A percentile compares a stretch with the other conserved stretches of the same genome.
Conservation (phyloP, 768 basidiomycete genomes). For the Pisolithus marmoratus region DNA sequence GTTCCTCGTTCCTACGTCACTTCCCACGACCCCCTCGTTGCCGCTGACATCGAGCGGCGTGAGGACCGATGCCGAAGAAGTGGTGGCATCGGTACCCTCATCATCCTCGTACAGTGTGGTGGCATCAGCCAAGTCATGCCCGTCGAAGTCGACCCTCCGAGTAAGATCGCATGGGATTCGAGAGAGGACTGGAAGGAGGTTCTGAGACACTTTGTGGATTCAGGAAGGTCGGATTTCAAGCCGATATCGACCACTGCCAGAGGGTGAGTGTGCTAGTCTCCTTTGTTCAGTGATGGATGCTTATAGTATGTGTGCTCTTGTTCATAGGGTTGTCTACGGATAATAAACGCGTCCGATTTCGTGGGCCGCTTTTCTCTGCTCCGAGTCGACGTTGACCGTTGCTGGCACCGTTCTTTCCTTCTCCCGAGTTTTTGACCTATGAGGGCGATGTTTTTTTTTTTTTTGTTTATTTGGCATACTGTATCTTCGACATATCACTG, state of each 20-base stretch:
- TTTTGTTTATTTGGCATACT: constrained; percentile 4
- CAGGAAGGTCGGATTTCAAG: constrained; percentile 71
- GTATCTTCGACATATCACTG: not conserved
- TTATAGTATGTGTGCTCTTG: constrained; percentile 1
- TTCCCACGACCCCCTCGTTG: constrained; percentile 61
- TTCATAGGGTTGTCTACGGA: constrained; percentile 39
- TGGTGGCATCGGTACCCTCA: constrained; percentile 71
- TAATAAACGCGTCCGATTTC: constrained; percentile 14
- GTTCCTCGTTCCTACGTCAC: constrained; percentile 68
- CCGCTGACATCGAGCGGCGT: constrained; percentile 70
- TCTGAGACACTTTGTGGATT: constrained; percentile 65
- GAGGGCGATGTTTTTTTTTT: not conserved
- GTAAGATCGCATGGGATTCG: constrained; percentile 70
- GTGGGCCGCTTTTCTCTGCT: constrained; percentile 6
- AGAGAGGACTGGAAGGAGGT: constrained; percentile 70
- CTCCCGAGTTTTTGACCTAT: constrained; percentile 1
- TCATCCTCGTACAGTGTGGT: constrained; percentile 74
- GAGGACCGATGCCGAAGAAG: constrained; percentile 71
- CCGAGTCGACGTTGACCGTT: constrained; percentile 30
- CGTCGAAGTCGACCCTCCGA: constrained; percentile 76
- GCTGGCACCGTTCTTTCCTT: constrained; percentile 10
- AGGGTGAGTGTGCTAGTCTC: constrained; percentile 48
- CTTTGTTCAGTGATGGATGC: not conserved
- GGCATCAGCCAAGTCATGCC: constrained; percentile 79
- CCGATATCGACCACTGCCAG: constrained; percentile 74